Percentiles rank a stretch among this genome's conserved stretches.
Evolutionary conservation across 768 basidiomycete genomes (phyloP).

Genomic region (Neoboletus subvelutipes): DNA sequence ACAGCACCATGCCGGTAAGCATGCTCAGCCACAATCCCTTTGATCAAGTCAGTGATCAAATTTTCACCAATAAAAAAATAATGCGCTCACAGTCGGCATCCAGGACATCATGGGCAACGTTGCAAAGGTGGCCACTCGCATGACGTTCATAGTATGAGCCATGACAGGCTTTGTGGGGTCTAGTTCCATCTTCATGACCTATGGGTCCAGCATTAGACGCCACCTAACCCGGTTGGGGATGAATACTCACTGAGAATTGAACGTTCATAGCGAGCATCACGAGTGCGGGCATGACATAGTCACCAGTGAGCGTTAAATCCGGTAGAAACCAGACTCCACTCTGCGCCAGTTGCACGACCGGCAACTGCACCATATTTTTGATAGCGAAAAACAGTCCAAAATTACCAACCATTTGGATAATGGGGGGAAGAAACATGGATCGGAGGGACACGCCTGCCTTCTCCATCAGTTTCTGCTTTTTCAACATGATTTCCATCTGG

Average conservation of each 20-base stretch:
- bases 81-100: slow-evolving; percentile 63
- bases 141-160: slow-evolving; percentile 66
- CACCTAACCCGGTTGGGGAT: background rate
- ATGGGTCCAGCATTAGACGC: slow-evolving; percentile 5
- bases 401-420: slow-evolving; percentile 75
- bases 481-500: slow-evolving; percentile 43
- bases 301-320: slow-evolving; percentile 82
- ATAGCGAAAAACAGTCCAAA: slow-evolving; percentile 84
- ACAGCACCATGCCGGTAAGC: slow-evolving; percentile 46
- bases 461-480: slow-evolving; percentile 53
- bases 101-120: slow-evolving; percentile 52
- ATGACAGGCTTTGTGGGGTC: slow-evolving; percentile 52
- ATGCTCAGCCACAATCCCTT: slow-evolving; percentile 65
- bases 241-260: slow-evolving; percentile 61
- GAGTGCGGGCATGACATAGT: slow-evolving; percentile 65
- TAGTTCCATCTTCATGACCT: slow-evolving; percentile 53
- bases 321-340: slow-evolving; percentile 75
- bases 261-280: slow-evolving; percentile 59
- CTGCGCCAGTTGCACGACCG: slow-evolving; percentile 69
- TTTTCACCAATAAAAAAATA: background rate
- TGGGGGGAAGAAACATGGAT: slow-evolving; percentile 50
- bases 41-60: background rate
- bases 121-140: slow-evolving; percentile 56
- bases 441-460: slow-evolving; percentile 64
- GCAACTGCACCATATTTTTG: slow-evolving; percentile 65